A percentile compares a stretch with the other conserved stretches of the same genome.
phyloP scores from a whole-genome alignment of 73 alveolate species.

The Paramecium caudatum region DNA sequence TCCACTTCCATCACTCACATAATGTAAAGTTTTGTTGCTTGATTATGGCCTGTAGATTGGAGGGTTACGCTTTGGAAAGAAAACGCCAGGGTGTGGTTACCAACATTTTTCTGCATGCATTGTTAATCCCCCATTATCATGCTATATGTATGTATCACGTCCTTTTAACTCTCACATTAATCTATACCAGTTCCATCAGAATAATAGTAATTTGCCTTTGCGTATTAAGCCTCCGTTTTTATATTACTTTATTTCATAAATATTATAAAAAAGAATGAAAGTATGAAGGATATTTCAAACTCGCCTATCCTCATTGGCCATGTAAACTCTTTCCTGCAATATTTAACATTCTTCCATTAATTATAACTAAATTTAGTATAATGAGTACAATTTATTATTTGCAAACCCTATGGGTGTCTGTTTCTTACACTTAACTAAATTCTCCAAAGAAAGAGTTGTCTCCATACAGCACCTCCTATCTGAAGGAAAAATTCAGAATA shows the following conservation, averaged over 20 bases:
- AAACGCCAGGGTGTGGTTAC: slow-evolving; percentile 44
- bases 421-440: not conserved
- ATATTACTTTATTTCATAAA: not conserved
- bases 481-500: slow-evolving; percentile 34
- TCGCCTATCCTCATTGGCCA: not conserved
- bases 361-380: not conserved
- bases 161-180: not conserved
- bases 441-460: slow-evolving; percentile 51
- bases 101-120: slow-evolving; percentile 1
- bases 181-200: slow-evolving; percentile 42
- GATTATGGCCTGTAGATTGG: not conserved
- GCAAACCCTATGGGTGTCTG: not conserved
- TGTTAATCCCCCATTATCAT: slow-evolving; percentile 71
- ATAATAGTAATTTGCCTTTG: slow-evolving; percentile 41
- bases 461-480: slow-evolving; percentile 54
- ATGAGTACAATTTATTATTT: not conserved
- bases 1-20: slow-evolving; percentile 63
- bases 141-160: slow-evolving; percentile 59
- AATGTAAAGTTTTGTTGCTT: slow-evolving; percentile 65
- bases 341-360: slow-evolving; percentile 4
- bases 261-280: not conserved
- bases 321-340: not conserved
- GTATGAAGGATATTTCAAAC: not conserved
- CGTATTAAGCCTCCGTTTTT: slow-evolving; percentile 49
- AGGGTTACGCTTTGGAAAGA: slow-evolving; percentile 15